Conservation (phyloP, 2,329 filamentous ascomycete species). For the Curvularia verruculosa region DNA sequence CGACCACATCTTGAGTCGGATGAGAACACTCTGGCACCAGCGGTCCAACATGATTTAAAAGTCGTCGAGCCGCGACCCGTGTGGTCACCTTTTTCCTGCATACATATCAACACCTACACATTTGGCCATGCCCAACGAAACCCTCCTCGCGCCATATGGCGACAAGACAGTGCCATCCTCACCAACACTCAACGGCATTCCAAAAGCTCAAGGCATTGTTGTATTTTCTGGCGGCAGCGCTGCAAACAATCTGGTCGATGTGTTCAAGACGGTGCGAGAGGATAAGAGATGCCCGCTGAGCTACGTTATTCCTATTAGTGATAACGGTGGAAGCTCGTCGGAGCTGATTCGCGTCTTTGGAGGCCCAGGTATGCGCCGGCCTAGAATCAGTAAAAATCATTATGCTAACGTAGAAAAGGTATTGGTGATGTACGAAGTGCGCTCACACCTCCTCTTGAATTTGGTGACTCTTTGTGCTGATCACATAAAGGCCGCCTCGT, state of each 20-base stretch:
- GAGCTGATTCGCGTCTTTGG: constrained; percentile 95
- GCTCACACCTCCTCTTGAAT: constrained; percentile 32
- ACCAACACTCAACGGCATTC: constrained; percentile 30
- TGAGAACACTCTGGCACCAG: constrained; percentile 30
- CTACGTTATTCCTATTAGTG: constrained; percentile 93
- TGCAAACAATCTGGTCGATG: constrained; percentile 92
- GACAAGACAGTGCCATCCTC: constrained; percentile 21
- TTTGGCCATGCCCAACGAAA: constrained; percentile 30
- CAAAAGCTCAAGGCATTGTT: constrained; percentile 65
- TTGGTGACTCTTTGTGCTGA: neutral
- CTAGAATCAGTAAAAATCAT: neutral
- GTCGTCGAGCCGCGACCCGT: constrained; percentile 14
- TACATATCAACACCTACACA: neutral
- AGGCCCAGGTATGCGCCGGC: constrained; percentile 70
- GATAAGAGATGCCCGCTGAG: constrained; percentile 72
- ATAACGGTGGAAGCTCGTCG: constrained; percentile 93
- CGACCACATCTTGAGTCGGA: constrained; percentile 14
- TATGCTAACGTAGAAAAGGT: constrained; percentile 41
- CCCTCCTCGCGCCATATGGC: constrained; percentile 22
- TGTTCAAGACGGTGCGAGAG: constrained; percentile 69
- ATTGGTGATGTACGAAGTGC: constrained; percentile 77
- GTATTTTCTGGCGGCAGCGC: constrained; percentile 92
- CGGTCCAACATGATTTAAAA: constrained; percentile 26
- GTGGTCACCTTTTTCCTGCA: constrained; percentile 17
- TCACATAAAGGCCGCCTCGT: constrained; percentile 75